Evolutionary conservation across 306 rosid species (phyloP).

Genomic region (Cucurbita moschata): DNA sequence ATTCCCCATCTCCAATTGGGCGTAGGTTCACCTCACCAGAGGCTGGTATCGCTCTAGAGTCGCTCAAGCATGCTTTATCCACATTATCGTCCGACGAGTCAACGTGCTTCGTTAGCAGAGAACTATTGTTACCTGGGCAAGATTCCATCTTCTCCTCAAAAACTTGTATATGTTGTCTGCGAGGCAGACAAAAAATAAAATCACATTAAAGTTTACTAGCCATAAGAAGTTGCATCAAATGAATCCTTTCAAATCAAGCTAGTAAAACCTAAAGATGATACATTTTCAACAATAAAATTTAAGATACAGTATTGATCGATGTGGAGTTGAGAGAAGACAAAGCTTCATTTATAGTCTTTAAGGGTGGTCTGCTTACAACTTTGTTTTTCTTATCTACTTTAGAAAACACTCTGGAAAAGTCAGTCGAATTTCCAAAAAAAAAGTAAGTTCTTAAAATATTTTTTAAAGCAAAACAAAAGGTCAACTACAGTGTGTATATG

Average conservation of each 20-base stretch:
- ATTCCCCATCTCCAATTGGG: constrained; percentile 56
- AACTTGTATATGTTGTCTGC: constrained; percentile 81
- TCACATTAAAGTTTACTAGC: no score
- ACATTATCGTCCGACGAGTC: constrained; percentile 77
- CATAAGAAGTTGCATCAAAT: background rate
- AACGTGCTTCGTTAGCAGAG: constrained; percentile 64
- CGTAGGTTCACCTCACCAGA: constrained; percentile 53
- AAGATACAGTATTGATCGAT: background rate
- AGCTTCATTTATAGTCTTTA: background rate
- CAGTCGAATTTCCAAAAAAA: background rate
- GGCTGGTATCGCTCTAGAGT: constrained; percentile 46
- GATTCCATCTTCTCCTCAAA: constrained; percentile 75
- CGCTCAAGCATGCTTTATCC: constrained; percentile 92
- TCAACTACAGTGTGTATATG: no score
- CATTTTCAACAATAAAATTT: background rate
- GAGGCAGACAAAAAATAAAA: background rate
- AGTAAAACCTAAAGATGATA: background rate
- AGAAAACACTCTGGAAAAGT: background rate
- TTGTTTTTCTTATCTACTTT: background rate
- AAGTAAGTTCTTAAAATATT: background rate
- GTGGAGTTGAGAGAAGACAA: background rate
- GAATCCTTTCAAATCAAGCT: background rate
- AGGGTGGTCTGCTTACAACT: background rate
- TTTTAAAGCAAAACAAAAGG: no score
- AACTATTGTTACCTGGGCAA: constrained; percentile 34